Percentiles rank a stretch among this genome's conserved stretches.
Conservation (phyloP, 352 stramenopile species). For the Phytophthora cactorum region DNA sequence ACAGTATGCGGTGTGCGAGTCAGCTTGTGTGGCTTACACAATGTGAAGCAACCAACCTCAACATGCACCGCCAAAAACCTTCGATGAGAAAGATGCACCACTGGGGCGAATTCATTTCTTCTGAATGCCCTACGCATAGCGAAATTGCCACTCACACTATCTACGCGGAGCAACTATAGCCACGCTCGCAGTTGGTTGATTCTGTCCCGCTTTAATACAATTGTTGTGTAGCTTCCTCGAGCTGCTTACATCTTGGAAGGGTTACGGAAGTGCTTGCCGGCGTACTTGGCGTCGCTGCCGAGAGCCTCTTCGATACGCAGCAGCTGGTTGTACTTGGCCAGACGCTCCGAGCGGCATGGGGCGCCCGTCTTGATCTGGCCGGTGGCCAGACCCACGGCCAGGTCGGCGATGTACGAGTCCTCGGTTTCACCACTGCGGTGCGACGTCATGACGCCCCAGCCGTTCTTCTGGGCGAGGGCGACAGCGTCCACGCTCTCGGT, state of each 20-base stretch:
- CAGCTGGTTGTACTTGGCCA: conserved; percentile 99
- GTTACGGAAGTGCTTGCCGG: conserved; percentile 90
- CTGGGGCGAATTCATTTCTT: no score
- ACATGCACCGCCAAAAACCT: no score
- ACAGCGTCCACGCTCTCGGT: conserved; percentile 99
- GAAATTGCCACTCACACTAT: no score
- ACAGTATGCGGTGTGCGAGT: no score
- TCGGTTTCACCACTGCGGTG: conserved; percentile 99
- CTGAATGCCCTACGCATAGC: no score
- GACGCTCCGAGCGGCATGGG: conserved; percentile 96
- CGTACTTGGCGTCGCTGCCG: conserved; percentile 72
- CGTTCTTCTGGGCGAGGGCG: conserved; percentile 97
- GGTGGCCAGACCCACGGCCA: conserved; percentile 98
- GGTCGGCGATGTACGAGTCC: conserved; percentile 99
- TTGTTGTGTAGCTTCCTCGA: not conserved
- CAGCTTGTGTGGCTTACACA: no score
- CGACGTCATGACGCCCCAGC: conserved; percentile 99
- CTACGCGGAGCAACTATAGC: no score
- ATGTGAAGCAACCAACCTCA: no score
- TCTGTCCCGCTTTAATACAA: not conserved
- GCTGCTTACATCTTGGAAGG: conserved; percentile 58
- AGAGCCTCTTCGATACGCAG: conserved; percentile 98
- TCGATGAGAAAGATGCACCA: no score
- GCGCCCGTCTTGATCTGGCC: conserved; percentile 99
- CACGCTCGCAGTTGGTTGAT: not conserved